Evolutionary conservation across 805 yeast genomes (phyloP).

Genomic region (Candida saitoana): DNA sequence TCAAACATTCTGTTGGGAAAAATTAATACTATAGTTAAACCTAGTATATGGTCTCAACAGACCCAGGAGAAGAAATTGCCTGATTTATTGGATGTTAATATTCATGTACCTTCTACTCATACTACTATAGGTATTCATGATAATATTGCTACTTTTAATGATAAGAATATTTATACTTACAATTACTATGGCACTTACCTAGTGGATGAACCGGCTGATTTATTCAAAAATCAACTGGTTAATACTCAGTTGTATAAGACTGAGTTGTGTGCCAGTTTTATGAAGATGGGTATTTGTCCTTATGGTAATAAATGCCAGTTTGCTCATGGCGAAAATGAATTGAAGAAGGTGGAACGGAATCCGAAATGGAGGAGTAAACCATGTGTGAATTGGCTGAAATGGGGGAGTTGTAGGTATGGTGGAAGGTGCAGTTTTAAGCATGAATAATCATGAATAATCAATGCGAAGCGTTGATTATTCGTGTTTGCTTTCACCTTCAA

Average conservation of each 20-base stretch:
- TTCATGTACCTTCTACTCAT: conserved; percentile 1
- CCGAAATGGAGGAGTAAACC: conserved; percentile 88
- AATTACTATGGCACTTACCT: conserved; percentile 5
- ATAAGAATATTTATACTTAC: conserved; percentile 5
- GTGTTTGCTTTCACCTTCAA: too few relatives aligned
- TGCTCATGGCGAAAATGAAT: conserved; percentile 82
- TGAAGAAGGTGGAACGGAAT: conserved; percentile 67
- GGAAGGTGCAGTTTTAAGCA: conserved; percentile 91
- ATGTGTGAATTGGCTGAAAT: conserved; percentile 81
- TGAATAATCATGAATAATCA: conserved; percentile 27
- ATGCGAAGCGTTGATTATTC: background rate
- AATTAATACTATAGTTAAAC: background rate
- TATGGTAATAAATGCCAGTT: conserved; percentile 91
- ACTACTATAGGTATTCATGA: conserved; percentile 2
- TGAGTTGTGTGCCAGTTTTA: conserved; percentile 78
- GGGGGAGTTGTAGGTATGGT: conserved; percentile 83
- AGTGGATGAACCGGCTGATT: conserved; percentile 8
- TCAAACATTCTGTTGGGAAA: conserved; percentile 5
- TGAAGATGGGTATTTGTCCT: conserved; percentile 67
- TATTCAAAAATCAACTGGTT: conserved; percentile 19
- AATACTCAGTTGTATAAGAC: conserved; percentile 81
- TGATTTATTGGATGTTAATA: conserved; percentile 3
- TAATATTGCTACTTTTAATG: conserved; percentile 11
- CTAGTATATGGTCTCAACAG: conserved; percentile 4
- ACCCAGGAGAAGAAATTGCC: background rate